A percentile compares a stretch with the other conserved stretches of the same genome.
These are phyloP conservation scores for Penicillium paradoxum DNA, from an alignment of 495 filamentous ascomycete species.

Conservation along the genomic window DNA sequence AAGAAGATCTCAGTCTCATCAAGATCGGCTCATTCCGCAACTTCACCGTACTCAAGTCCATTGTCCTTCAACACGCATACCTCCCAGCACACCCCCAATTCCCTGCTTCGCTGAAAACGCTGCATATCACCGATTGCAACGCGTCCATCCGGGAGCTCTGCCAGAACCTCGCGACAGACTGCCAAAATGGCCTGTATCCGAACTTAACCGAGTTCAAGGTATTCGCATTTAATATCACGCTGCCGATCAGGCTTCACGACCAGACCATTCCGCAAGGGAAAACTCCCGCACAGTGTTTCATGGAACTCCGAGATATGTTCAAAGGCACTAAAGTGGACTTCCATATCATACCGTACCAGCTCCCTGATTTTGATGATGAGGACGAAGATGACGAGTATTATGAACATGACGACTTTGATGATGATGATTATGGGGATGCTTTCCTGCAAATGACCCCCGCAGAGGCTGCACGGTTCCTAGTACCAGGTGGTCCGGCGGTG, in stretches of 20 bases:
- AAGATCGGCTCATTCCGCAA: constrained; percentile 20
- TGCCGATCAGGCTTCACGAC: constrained; percentile 18
- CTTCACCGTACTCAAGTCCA: constrained; percentile 18
- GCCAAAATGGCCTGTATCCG: constrained; percentile 16
- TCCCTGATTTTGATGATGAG: constrained; percentile 4
- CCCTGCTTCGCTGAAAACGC: constrained; percentile 11
- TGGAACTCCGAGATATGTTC: constrained; percentile 15
- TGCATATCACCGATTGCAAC: constrained; percentile 24
- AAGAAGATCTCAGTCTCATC: background rate
- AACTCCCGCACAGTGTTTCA: constrained; percentile 19
- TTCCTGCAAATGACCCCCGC: background rate
- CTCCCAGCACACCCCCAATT: constrained; percentile 22
- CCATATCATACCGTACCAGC: constrained; percentile 11
- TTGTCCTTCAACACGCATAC: constrained; percentile 17
- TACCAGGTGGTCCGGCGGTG: background rate
- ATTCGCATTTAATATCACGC: constrained; percentile 16
- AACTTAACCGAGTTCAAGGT: constrained; percentile 12
- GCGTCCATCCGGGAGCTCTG: constrained; percentile 16
- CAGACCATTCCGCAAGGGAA: constrained; percentile 19
- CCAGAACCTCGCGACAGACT: constrained; percentile 19
- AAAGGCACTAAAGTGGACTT: constrained; percentile 21
- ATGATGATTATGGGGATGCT: constrained; percentile 1
- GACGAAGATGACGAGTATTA: constrained; percentile 2
- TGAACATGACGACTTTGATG: background rate
- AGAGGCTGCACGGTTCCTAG: background rate